Evolutionary conservation across 768 basidiomycete genomes (phyloP), one percentile per base, ranked within the genome.

Genomic region (Suillus paluster): DNA sequence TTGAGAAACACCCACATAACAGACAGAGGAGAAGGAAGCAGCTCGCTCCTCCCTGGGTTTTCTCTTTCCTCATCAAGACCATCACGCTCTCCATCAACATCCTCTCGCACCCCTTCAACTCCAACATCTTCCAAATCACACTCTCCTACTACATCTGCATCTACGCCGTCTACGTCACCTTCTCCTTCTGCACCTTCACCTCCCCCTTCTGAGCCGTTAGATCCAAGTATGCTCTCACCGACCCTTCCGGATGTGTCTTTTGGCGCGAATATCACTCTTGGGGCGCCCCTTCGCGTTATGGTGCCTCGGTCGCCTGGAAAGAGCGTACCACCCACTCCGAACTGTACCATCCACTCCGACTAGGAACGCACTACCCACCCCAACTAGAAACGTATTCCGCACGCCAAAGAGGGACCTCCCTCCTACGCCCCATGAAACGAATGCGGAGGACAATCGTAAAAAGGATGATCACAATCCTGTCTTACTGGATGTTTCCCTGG

Each of bases 261-360:
- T 44, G 74, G 64, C 33, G 59, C 57, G 41, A 55, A 72, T 10
- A 64, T 68, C 42, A 63, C 71, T 7, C 65, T 65, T 41, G 69
- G 63, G 12, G 46, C 65, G 6, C 58, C 59, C 5, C 49, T 59
- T 5, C 58, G 58, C 38, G 25, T 39, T 39, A 39, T 25, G 38
- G 11, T 19, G 36, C 23, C 54, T 1, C 10, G 10, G 10, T 11
- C 54, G 17, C 23, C 53, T 39, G 36, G 5, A 19, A 39, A 10
- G 15, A 34, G 30, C 14, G 7, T 34, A 34, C 33, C 52, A 2
- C 33, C 52, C n/a, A 34, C 33, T 6, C 50, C n/a, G 1, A 52
- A n/a, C n/a, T n/a, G n/a, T n/a, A n/a, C n/a, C n/a, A n/a, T n/a
- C n/a, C n/a, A n/a, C n/a, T n/a, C n/a, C 30, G 5, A 50, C 49